Conservation (phyloP, 106 monocot species). For the Dendrobium huoshanense region DNA sequence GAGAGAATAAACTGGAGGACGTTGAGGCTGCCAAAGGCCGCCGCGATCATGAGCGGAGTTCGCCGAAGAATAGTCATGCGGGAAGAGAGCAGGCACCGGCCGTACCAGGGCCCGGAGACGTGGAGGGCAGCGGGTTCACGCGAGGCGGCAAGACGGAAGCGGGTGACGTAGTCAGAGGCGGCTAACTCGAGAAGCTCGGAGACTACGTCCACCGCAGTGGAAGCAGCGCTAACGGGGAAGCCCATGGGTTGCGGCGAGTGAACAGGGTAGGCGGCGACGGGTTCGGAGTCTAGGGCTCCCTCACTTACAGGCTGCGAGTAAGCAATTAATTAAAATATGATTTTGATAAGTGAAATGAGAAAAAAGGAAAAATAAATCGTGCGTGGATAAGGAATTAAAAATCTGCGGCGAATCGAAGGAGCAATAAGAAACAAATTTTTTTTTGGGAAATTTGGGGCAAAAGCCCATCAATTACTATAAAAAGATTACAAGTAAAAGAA, state of each 20-base stretch:
- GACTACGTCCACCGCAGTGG: background rate
- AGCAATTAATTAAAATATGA: background rate
- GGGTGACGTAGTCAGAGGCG: background rate
- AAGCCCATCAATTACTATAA: too few species aligned
- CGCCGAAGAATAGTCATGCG: conserved; percentile 22
- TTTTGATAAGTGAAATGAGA: background rate
- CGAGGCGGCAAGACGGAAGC: background rate
- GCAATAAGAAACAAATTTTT: too few species aligned
- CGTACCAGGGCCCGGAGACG: conserved; percentile 34
- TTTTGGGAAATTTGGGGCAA: too few species aligned
- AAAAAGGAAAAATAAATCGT: background rate
- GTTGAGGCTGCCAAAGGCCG: conserved; percentile 38
- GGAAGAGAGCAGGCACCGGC: conserved; percentile 21
- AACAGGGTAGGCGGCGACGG: background rate
- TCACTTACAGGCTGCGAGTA: background rate
- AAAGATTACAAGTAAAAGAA: too few species aligned
- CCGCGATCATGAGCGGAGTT: conserved; percentile 46
- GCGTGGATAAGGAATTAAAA: background rate
- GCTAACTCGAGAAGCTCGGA: conserved; percentile 11
- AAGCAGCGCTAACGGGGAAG: background rate
- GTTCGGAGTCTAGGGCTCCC: background rate
- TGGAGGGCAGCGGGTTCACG: conserved; percentile 14
- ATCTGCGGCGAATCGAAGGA: background rate
- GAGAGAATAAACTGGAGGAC: conserved; percentile 33
- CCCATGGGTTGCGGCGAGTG: background rate